A percentile compares a stretch with the other conserved stretches of the same genome.
These are phyloP conservation scores for Bolboschoenus planiculmis DNA, from an alignment of 176 grass and related monocot species.

Conservation along the genomic window DNA sequence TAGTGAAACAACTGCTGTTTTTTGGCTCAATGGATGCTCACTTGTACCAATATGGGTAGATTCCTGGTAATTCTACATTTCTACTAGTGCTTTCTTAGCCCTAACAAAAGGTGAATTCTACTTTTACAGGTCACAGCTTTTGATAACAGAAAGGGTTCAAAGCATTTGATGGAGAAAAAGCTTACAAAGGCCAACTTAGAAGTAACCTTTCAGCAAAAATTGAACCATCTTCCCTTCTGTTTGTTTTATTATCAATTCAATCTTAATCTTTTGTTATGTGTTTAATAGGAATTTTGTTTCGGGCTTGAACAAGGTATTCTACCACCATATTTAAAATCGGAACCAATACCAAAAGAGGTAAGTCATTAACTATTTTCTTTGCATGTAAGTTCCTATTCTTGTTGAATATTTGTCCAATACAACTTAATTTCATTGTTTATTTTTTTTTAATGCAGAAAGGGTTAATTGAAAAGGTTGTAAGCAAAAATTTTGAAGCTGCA, in stretches of 20 bases:
- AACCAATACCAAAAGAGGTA: slow-evolving; percentile 35
- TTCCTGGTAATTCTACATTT: background rate
- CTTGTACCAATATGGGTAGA: background rate
- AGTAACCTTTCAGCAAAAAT: slow-evolving; percentile 13
- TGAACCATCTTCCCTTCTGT: background rate
- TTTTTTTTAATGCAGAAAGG: slow-evolving; percentile 23
- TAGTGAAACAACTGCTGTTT: background rate
- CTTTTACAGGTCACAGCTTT: slow-evolving; percentile 42
- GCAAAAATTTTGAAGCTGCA: slow-evolving; percentile 35
- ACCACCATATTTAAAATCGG: slow-evolving; percentile 35
- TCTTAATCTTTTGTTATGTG: background rate
- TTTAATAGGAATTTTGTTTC: slow-evolving; percentile 37
- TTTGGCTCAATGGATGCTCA: background rate
- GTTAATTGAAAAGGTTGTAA: slow-evolving; percentile 38
- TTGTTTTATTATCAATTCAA: background rate
- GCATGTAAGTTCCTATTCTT: background rate
- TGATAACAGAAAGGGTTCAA: slow-evolving; percentile 33
- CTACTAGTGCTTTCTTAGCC: background rate
- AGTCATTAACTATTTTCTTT: background rate
- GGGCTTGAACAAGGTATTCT: slow-evolving; percentile 27
- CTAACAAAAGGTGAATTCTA: background rate
- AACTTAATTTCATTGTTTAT: background rate
- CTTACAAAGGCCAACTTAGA: slow-evolving; percentile 28
- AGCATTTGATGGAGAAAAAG: slow-evolving; percentile 40
- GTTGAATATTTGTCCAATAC: background rate